Evolutionary conservation across 2,329 filamentous ascomycete genomes (phyloP), one percentile per base, ranked within the genome.

Genomic region (Epichloe scottii): DNA sequence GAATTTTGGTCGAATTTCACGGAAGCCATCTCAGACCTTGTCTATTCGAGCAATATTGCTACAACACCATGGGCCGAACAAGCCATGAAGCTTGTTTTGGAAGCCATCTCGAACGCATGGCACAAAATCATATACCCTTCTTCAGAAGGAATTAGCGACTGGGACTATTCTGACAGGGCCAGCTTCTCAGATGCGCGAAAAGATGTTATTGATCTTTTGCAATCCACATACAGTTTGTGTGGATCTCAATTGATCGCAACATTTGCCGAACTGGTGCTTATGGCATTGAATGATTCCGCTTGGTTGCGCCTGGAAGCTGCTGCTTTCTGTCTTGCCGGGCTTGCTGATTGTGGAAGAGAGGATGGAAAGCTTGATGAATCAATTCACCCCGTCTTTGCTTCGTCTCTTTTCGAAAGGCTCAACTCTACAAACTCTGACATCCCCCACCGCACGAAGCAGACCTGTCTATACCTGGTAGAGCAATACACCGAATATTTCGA

Each of bases 1-100:
- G 87, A 93, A 59, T 91, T 93, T 62, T 93, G 88, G 87, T 84
- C 79, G 17, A 82, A 79, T 1, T 89, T 84, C 62, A 79, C 87
- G 5, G 87, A 89, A 65, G 78, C 79, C 12, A 73, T 82, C 71
- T 78, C 74, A 53, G 85, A 81, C 61, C 71, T 68, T 10, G 68
- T 77, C 44, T 78, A 74, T 54, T 74, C 75, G 1, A 71, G 72
- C n/a, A 71, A 75, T 23, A 67, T 68, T 4, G 62, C 66, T 4
- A 66, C 70, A 5, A 66, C 70, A 3, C 57, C 66, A 6, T 88
- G 84, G 82, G 73, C 84, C 46, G 67, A 71, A 7, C 64, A 71
- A 7, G 81, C 84, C 2, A 73, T 81, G 47, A 66, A 71, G 7
- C 74, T 82, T 35, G 71, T 87, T 19, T 76, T 82, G 57, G 74